Percentiles rank a stretch among this genome's conserved stretches.
Conservation (phyloP, 306 rosid species). For the Citrullus colocynthis region DNA sequence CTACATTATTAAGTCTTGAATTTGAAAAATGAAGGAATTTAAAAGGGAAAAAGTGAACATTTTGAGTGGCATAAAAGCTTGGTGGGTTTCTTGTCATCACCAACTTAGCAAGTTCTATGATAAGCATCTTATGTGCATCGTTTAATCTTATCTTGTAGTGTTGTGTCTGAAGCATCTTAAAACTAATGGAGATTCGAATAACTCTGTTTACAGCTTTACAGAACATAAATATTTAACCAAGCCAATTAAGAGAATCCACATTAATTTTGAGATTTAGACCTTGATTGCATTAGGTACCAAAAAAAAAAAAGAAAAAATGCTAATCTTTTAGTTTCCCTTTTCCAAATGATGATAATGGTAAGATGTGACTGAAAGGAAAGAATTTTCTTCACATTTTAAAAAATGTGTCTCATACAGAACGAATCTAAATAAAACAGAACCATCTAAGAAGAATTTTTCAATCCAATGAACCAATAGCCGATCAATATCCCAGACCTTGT, state of each 20-base stretch:
- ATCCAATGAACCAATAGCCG: background rate
- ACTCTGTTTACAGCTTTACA: background rate
- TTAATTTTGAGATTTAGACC: background rate
- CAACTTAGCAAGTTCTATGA: conserved; percentile 17
- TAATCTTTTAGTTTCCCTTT: background rate
- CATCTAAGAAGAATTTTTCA: background rate
- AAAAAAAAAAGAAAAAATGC: background rate
- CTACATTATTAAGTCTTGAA: background rate
- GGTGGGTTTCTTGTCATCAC: conserved; percentile 28
- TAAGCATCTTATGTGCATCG: conserved; percentile 7
- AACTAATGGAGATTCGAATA: conserved; percentile 4
- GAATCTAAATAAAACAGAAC: background rate
- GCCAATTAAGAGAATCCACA: background rate
- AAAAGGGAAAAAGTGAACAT: background rate
- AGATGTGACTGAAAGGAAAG: background rate
- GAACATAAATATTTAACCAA: background rate
- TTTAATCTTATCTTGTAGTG: conserved; percentile 2
- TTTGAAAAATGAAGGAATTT: background rate
- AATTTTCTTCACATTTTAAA: background rate
- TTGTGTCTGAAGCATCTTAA: background rate
- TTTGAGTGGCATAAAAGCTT: background rate
- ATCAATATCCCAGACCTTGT: background rate
- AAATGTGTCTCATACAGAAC: background rate
- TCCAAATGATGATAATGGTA: background rate
- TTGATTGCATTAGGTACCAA: background rate